These are phyloP conservation scores for Wallacemonas sp. DNA, from an alignment of 208 protist species.

Conservation along the genomic window DNA sequence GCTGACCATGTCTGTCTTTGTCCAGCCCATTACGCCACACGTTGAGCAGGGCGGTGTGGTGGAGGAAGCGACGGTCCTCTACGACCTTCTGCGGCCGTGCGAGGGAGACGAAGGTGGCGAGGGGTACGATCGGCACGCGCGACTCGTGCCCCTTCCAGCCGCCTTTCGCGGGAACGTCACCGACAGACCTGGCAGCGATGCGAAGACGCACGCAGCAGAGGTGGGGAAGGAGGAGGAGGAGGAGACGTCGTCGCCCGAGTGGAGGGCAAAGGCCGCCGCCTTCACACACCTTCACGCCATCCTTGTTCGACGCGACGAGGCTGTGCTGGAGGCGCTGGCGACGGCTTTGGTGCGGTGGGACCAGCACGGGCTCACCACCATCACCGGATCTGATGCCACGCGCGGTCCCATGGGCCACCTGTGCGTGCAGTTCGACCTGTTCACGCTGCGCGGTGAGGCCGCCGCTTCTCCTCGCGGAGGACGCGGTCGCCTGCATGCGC, in stretches of 20 bases:
- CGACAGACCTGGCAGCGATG: neutral
- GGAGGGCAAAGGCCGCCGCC: neutral
- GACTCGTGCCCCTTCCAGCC: neutral
- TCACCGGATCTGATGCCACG: neutral
- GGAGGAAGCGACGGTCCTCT: neutral
- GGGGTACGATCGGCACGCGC: neutral
- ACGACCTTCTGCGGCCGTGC: neutral
- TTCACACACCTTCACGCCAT: neutral
- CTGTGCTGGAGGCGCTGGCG: conserved; percentile 3
- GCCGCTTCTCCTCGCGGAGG: conserved; percentile 1
- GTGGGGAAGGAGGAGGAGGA: neutral
- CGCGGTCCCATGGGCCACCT: conserved; percentile 1
- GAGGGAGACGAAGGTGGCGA: neutral
- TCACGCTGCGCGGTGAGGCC: conserved; percentile 2
- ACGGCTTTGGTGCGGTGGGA: conserved; percentile 2
- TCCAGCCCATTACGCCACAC: neutral
- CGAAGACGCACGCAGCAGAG: neutral
- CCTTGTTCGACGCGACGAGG: conserved; percentile 2
- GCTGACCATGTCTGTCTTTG: conserved; percentile 12
- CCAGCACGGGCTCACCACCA: neutral
- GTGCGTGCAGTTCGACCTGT: conserved; percentile 7
- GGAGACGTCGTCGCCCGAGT: neutral
- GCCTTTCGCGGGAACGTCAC: too few relatives aligned
- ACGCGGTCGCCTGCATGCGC: neutral
- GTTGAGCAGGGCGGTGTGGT: neutral